phyloP scores from a whole-genome alignment of 345 rosid species.

The Boechera retrofracta region DNA sequence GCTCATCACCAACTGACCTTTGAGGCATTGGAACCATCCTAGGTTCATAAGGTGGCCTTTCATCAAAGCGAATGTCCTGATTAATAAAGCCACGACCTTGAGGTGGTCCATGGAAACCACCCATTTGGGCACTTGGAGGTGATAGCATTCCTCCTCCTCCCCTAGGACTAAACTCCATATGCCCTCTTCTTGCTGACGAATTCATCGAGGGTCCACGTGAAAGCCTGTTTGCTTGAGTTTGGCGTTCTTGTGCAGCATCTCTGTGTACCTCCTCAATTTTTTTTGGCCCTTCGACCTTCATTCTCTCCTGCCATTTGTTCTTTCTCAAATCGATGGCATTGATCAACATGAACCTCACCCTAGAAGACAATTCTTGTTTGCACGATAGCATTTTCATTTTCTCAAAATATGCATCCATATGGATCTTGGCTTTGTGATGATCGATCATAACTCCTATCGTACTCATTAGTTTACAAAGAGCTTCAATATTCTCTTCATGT shows the following conservation, averaged over 20 bases:
- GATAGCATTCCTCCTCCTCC: constrained; percentile 65
- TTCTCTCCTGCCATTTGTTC: constrained; percentile 97
- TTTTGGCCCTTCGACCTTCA: constrained; percentile 99
- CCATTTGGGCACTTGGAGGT: constrained; percentile 70
- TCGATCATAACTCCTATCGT: constrained; percentile 95
- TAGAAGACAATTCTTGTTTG: constrained; percentile 75
- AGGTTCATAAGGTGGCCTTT: constrained; percentile 71
- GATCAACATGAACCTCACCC: constrained; percentile 93
- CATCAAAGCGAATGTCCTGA: constrained; percentile 83
- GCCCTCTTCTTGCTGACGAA: constrained; percentile 64
- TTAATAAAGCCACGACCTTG: constrained; percentile 66
- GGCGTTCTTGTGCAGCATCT: constrained; percentile 98
- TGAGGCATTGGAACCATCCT: constrained; percentile 79
- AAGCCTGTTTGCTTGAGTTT: constrained; percentile 71
- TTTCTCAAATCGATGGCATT: constrained; percentile 87
- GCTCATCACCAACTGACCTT: constrained; percentile 68
- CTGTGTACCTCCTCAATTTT: constrained; percentile 98
- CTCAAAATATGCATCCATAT: constrained; percentile 83
- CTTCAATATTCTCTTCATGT: constrained; percentile 92
- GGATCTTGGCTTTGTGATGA: constrained; percentile 64
- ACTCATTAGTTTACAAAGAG: constrained; percentile 92
- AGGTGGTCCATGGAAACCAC: constrained; percentile 73
- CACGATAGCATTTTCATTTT: constrained; percentile 68
- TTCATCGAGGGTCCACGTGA: constrained; percentile 70
- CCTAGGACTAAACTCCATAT: constrained; percentile 77